These are phyloP conservation scores for Penicillium goetzii DNA, from an alignment of 495 filamentous ascomycete genomes.

Conservation along the genomic window DNA sequence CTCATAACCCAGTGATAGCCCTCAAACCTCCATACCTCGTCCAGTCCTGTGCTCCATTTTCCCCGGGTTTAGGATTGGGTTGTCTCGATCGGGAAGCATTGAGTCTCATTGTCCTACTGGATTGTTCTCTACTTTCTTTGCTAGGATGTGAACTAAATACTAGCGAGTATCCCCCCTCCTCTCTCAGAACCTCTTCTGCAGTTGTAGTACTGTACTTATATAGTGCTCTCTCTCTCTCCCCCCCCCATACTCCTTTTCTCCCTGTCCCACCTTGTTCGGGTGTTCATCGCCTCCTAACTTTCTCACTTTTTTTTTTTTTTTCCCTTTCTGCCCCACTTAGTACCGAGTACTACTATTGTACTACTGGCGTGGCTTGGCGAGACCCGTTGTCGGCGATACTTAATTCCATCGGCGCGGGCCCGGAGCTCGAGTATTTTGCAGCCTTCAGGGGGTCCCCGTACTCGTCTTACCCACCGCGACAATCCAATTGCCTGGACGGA, in stretches of 20 bases:
- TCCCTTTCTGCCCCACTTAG: slow-evolving; percentile 1
- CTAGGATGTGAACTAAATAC: not conserved
- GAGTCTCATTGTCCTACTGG: slow-evolving; percentile 10
- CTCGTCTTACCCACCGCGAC: slow-evolving; percentile 25
- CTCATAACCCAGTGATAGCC: not conserved
- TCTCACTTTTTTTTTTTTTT: slow-evolving; percentile 12
- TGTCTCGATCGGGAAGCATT: slow-evolving; percentile 1
- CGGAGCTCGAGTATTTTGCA: slow-evolving; percentile 33
- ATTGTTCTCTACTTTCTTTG: slow-evolving; percentile 12
- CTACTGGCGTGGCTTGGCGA: slow-evolving; percentile 31
- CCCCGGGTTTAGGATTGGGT: not conserved
- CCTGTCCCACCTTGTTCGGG: slow-evolving; percentile 4
- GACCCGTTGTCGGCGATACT: slow-evolving; percentile 36
- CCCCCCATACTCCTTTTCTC: not conserved
- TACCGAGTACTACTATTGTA: too few relatives aligned
- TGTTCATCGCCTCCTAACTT: not conserved
- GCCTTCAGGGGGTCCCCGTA: slow-evolving; percentile 35
- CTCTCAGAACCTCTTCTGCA: not conserved
- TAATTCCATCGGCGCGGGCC: slow-evolving; percentile 36
- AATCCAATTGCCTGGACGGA: slow-evolving; percentile 16
- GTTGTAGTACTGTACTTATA: not conserved
- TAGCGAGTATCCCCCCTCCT: not conserved
- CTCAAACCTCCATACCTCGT: not conserved
- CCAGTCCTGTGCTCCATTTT: not conserved
- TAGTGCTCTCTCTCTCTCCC: not conserved